Conservation (phyloP, 139 green algal genomes). For the Ettlia oleoabundans region DNA sequence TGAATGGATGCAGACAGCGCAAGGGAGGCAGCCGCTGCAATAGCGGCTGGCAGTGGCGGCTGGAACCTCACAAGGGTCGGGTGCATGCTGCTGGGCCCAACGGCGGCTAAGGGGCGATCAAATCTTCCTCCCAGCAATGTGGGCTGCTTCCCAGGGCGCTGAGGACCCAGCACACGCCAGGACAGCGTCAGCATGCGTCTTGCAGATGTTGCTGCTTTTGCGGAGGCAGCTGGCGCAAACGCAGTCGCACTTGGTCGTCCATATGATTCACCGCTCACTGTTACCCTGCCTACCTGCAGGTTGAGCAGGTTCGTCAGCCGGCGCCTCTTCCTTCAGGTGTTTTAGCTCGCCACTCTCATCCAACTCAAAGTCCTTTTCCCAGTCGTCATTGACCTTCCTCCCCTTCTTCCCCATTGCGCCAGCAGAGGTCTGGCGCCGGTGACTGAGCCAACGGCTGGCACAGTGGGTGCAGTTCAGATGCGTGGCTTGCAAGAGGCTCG, state of each 20-base stretch:
- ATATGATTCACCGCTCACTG: not conserved
- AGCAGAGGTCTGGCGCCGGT: not conserved
- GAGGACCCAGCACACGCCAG: no score
- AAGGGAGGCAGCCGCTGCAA: not conserved
- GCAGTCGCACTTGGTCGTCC: no score
- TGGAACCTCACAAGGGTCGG: not conserved
- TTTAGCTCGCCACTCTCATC: constrained; percentile 25
- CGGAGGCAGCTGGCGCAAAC: no score
- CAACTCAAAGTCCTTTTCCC: constrained; percentile 33
- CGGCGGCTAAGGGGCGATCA: not conserved
- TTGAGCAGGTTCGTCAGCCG: not conserved
- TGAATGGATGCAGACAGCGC: not conserved
- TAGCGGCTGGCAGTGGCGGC: not conserved
- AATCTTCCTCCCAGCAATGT: no score
- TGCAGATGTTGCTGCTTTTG: no score
- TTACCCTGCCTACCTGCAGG: not conserved
- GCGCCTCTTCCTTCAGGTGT: not conserved
- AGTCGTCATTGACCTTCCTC: constrained; percentile 23
- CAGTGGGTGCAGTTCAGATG: no score
- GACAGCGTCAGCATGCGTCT: no score
- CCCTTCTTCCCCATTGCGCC: constrained; percentile 36
- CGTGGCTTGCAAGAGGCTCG: no score
- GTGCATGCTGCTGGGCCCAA: not conserved
- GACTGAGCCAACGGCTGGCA: not conserved
- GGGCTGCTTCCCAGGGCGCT: no score